These are phyloP conservation scores for Raddia guianensis DNA, from an alignment of 176 grass and related monocot genomes.

Conservation along the genomic window DNA sequence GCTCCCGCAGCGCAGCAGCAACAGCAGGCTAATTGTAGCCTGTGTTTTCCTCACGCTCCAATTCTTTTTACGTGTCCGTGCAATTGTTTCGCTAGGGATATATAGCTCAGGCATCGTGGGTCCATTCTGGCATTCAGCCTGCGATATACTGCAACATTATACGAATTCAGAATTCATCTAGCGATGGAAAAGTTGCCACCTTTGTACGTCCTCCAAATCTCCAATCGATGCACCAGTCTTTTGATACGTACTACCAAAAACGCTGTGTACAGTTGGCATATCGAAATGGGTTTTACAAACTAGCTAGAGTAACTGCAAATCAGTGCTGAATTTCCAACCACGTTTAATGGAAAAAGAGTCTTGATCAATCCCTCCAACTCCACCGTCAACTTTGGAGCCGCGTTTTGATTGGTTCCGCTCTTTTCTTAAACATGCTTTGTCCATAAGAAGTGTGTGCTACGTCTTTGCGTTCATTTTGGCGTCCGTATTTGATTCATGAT, in stretches of 20 bases:
- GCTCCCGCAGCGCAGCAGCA: background rate
- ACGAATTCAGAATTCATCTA: background rate
- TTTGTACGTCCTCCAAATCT: background rate
- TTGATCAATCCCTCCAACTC: too few relatives aligned
- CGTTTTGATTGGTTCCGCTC: too few relatives aligned
- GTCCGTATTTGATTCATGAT: too few relatives aligned
- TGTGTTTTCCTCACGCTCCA: conserved; percentile 14
- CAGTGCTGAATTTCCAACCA: too few relatives aligned
- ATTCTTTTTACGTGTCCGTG: conserved; percentile 34
- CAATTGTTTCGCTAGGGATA: background rate
- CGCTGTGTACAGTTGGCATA: too few relatives aligned
- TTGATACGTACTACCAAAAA: background rate
- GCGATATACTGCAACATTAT: background rate
- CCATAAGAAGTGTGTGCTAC: too few relatives aligned
- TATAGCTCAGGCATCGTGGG: conserved; percentile 4
- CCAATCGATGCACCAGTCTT: background rate
- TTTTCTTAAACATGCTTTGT: too few relatives aligned
- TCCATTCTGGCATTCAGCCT: background rate
- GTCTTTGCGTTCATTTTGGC: too few relatives aligned
- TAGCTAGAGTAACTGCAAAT: too few relatives aligned
- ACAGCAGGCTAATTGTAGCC: conserved; percentile 2
- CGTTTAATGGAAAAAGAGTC: too few relatives aligned
- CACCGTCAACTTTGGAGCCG: too few relatives aligned
- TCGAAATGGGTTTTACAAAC: too few relatives aligned
- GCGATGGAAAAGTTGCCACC: background rate